A percentile compares a stretch with the other conserved stretches of the same genome.
These are phyloP conservation scores for Prinsepia uniflora DNA, from an alignment of 306 rosid genomes.

Conservation along the genomic window DNA sequence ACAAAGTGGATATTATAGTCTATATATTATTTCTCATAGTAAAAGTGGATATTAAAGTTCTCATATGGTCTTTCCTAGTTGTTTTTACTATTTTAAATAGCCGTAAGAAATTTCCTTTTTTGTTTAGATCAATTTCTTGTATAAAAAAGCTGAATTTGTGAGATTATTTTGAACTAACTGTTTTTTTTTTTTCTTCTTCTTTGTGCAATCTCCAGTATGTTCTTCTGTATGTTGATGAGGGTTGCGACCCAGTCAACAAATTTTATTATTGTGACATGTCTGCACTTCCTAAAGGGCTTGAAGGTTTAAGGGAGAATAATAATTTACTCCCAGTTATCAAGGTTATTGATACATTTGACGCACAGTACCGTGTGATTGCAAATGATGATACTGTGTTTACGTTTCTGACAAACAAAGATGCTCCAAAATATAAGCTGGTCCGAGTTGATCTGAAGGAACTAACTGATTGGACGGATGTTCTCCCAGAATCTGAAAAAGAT, in stretches of 20 bases:
- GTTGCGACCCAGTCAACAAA: slow-evolving; percentile 90
- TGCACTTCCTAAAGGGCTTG: slow-evolving; percentile 61
- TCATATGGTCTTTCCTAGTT: not conserved
- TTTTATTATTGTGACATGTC: slow-evolving; percentile 78
- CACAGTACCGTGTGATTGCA: slow-evolving; percentile 56
- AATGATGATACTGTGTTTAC: slow-evolving; percentile 80
- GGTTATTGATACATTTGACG: slow-evolving; percentile 71
- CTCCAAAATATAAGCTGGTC: slow-evolving; percentile 80
- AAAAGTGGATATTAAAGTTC: not conserved
- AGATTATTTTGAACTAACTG: not conserved
- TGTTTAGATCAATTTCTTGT: not conserved
- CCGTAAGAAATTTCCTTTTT: not conserved
- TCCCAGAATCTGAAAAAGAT: slow-evolving; percentile 71
- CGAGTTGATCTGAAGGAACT: slow-evolving; percentile 80
- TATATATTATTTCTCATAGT: not conserved
- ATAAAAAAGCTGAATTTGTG: not conserved
- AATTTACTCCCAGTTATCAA: slow-evolving; percentile 68
- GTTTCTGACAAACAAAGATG: slow-evolving; percentile 81
- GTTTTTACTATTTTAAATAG: not conserved
- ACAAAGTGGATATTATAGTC: not conserved
- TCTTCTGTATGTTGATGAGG: slow-evolving; percentile 54
- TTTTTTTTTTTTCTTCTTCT: not conserved
- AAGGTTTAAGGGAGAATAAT: slow-evolving; percentile 53
- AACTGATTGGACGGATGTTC: slow-evolving; percentile 63
- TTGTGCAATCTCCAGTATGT: slow-evolving; percentile 49